A percentile compares a stretch with the other conserved stretches of the same genome.
Conservation (phyloP, 257 asterid genomes). For the Gardenia jasminoides region DNA sequence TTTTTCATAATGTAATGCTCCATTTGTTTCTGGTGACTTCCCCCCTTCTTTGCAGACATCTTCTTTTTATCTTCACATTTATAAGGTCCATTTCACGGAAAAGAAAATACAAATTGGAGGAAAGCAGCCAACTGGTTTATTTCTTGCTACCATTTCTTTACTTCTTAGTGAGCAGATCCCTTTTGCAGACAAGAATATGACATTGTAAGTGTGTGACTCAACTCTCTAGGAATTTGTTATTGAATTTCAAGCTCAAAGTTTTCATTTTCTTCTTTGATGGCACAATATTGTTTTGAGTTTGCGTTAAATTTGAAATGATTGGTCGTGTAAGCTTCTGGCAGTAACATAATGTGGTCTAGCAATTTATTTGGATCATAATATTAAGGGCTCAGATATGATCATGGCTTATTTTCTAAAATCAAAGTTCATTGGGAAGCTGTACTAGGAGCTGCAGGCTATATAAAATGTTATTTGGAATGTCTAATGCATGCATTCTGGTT, state of each 20-base stretch:
- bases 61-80: conserved; percentile 76
- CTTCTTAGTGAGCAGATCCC: conserved; percentile 90
- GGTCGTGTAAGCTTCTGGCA: background rate
- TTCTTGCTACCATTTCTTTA: conserved; percentile 60
- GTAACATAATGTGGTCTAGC: background rate
- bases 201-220: conserved; percentile 51
- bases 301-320: background rate
- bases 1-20: conserved; percentile 1
- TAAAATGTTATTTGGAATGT: background rate
- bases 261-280: background rate
- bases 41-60: conserved; percentile 71
- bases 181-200: conserved; percentile 62
- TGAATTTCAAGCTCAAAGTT: conserved; percentile 14
- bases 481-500: no score
- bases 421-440: background rate
- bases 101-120: conserved; percentile 85
- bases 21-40: background rate
- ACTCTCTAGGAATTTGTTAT: background rate
- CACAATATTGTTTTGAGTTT: background rate
- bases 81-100: conserved; percentile 75
- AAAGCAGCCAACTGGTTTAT: conserved; percentile 89
- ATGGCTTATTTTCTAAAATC: background rate
- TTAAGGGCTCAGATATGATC: background rate
- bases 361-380: background rate
- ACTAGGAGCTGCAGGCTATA: background rate